These are phyloP conservation scores for Pistacia vera DNA, from an alignment of 345 rosid genomes.

Conservation along the genomic window DNA sequence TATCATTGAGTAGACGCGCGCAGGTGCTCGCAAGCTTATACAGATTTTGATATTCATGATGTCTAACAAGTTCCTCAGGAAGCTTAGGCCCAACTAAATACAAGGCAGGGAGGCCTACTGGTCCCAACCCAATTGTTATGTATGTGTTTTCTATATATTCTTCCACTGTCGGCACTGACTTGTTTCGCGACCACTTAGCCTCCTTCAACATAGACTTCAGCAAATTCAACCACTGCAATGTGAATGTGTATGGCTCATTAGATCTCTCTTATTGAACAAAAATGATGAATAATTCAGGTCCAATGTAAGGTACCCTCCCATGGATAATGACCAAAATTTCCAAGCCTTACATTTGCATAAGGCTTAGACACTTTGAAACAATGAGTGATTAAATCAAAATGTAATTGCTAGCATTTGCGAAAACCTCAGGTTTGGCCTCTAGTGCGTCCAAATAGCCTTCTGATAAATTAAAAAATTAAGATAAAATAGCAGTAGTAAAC, in stretches of 20 bases:
- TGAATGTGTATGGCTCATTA: conserved; percentile 1
- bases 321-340: too few species aligned
- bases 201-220: conserved; percentile 60
- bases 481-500: background rate
- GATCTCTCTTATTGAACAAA: background rate
- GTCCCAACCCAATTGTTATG: conserved; percentile 79
- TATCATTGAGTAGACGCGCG: conserved; percentile 86
- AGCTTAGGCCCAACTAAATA: conserved; percentile 75
- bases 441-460: background rate
- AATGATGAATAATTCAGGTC: background rate
- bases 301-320: too few species aligned
- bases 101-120: conserved; percentile 71
- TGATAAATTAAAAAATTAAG: background rate
- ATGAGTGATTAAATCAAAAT: background rate
- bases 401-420: background rate
- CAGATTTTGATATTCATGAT: conserved; percentile 45
- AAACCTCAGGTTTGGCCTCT: too few species aligned
- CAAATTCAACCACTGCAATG: conserved; percentile 73
- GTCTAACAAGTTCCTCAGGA: conserved; percentile 41
- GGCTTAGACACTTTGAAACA: too few species aligned
- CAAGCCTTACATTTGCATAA: too few species aligned
- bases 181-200: conserved; percentile 56
- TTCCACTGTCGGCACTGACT: conserved; percentile 56
- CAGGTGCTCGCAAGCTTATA: conserved; percentile 64
- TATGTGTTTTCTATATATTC: conserved; percentile 72